phyloP scores from a whole-genome alignment of 352 stramenopile genomes.

The Globisporangium uncinulatum region DNA sequence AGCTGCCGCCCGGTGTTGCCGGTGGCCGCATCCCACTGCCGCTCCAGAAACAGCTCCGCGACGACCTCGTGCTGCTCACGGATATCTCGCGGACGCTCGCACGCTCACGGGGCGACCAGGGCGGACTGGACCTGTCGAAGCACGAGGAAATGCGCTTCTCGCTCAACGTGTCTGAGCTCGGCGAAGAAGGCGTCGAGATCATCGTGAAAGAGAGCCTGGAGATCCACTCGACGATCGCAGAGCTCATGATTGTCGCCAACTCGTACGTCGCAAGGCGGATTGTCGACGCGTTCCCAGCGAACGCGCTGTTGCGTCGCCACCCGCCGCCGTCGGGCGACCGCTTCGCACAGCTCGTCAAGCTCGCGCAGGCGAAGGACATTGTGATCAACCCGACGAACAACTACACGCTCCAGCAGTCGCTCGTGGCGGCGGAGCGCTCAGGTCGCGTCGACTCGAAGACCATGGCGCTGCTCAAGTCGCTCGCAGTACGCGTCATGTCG shows the following conservation, averaged over 20 bases:
- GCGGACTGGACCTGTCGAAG: constrained; percentile 73
- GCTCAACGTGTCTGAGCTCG: constrained; percentile 62
- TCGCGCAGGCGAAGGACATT: constrained; percentile 64
- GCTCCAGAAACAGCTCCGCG: constrained; percentile 44
- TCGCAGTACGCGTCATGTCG: constrained; percentile 92
- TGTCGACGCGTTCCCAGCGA: constrained; percentile 67
- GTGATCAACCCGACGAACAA: constrained; percentile 77
- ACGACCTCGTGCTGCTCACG: constrained; percentile 57
- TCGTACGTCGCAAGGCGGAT: constrained; percentile 84
- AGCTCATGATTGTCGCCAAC: constrained; percentile 94
- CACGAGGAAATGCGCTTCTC: constrained; percentile 85
- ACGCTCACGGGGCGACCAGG: constrained; percentile 52
- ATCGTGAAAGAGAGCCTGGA: constrained; percentile 89
- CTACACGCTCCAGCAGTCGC: constrained; percentile 76
- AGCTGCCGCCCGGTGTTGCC: constrained; percentile 37
- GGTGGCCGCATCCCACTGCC: constrained; percentile 52
- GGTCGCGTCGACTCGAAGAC: constrained; percentile 71
- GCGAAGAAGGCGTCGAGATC: constrained; percentile 77
- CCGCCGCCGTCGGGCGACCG: constrained; percentile 65
- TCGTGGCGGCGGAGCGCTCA: constrained; percentile 47
- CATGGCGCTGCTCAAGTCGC: constrained; percentile 88
- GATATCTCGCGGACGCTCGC: constrained; percentile 59
- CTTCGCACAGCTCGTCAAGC: constrained; percentile 68
- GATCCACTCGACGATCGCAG: constrained; percentile 92
- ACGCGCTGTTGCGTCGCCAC: constrained; percentile 86